Evolutionary conservation across 2,329 filamentous ascomycete genomes (phyloP).

Genomic region (Nothophoma quercina): DNA sequence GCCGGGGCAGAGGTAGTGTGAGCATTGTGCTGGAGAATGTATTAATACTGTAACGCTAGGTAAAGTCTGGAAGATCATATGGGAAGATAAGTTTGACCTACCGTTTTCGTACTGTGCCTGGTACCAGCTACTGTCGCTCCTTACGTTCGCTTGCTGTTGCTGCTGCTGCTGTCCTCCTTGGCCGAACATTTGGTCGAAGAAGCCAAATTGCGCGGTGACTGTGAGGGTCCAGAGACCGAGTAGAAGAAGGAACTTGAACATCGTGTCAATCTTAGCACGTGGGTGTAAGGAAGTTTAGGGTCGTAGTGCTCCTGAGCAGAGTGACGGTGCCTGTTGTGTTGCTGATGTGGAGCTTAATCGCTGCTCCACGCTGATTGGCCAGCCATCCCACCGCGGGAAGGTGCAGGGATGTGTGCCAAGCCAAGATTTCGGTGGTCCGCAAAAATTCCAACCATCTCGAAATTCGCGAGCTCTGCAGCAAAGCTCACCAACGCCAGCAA

Average conservation of each 20-base stretch:
- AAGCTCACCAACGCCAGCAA: neutral
- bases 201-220: slow-evolving; percentile 84
- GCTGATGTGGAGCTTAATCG: slow-evolving; percentile 28
- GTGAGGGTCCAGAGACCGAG: slow-evolving; percentile 65
- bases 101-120: slow-evolving; percentile 72
- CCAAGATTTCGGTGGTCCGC: slow-evolving; percentile 30
- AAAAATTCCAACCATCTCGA: slow-evolving; percentile 31
- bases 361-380: slow-evolving; percentile 3
- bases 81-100: slow-evolving; percentile 48
- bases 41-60: neutral
- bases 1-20: slow-evolving; percentile 92
- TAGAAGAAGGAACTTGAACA: slow-evolving; percentile 38
- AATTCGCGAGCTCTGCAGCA: slow-evolving; percentile 17
- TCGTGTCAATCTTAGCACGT: neutral
- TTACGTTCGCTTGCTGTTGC: slow-evolving; percentile 75
- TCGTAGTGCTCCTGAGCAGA: too few species aligned
- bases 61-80: neutral
- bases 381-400: too few species aligned
- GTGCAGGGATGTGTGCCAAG: slow-evolving; percentile 4
- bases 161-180: slow-evolving; percentile 65
- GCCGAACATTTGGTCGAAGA: slow-evolving; percentile 98
- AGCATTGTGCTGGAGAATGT: slow-evolving; percentile 73
- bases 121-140: slow-evolving; percentile 85
- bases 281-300: too few species aligned
- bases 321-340: slow-evolving; percentile 11